A percentile compares a stretch with the other conserved stretches of the same genome.
phyloP scores from a whole-genome alignment of 768 basidiomycete species.

The Wakefieldia striispora region DNA sequence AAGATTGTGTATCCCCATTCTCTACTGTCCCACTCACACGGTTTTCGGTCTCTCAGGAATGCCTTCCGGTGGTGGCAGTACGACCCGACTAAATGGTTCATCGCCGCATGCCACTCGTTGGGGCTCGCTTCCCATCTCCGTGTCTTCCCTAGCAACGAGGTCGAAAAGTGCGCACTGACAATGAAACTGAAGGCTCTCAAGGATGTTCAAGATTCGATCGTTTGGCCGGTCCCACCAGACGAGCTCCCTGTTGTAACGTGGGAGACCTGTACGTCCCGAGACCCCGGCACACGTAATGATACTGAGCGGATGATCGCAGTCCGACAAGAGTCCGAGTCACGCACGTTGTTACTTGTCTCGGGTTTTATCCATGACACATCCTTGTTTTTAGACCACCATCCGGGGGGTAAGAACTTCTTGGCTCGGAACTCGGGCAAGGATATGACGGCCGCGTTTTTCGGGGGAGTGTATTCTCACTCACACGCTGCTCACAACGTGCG shows the following conservation, averaged over 20 bases:
- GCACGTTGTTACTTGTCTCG: conserved; percentile 68
- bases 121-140: conserved; percentile 81
- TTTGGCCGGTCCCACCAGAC: conserved; percentile 57
- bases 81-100: conserved; percentile 81
- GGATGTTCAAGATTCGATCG: conserved; percentile 55
- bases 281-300: not conserved
- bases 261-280: conserved; percentile 64
- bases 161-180: conserved; percentile 74
- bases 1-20: not conserved
- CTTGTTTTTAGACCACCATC: conserved; percentile 71
- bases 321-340: conserved; percentile 62
- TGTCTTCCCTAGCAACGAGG: conserved; percentile 86
- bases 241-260: conserved; percentile 76
- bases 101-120: conserved; percentile 55
- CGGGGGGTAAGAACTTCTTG: conserved; percentile 69
- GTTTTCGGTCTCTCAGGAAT: conserved; percentile 42
- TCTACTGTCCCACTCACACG: conserved; percentile 5
- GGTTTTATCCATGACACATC: conserved; percentile 89
- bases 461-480: conserved; percentile 79
- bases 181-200: conserved; percentile 82
- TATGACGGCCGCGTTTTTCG: conserved; percentile 82
- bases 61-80: conserved; percentile 73
- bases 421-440: conserved; percentile 69
- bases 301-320: conserved; percentile 38
- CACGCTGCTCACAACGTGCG: conserved; percentile 79